Evolutionary conservation across 768 basidiomycete species (phyloP).

Genomic region (Imleria badia): DNA sequence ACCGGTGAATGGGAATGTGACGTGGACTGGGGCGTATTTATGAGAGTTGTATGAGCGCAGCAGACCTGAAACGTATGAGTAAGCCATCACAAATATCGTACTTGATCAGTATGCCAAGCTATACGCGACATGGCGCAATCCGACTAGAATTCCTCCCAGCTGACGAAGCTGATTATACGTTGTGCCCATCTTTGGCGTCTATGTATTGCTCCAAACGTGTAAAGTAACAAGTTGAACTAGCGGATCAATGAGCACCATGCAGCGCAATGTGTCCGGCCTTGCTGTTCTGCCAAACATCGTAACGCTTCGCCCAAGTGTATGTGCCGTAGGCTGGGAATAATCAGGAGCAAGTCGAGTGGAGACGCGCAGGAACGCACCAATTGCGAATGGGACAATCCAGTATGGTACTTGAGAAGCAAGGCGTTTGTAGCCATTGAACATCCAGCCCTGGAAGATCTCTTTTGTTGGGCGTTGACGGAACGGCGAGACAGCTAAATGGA

Average conservation of each 20-base stretch:
- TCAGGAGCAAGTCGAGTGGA: not conserved
- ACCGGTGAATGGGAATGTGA: not conserved
- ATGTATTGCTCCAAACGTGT: slow-evolving; percentile 12
- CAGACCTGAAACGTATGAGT: slow-evolving; percentile 10
- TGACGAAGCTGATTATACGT: not conserved
- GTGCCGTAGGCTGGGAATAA: slow-evolving; percentile 61
- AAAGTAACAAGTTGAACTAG: slow-evolving; percentile 14
- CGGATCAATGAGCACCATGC: slow-evolving; percentile 26
- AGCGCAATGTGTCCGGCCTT: slow-evolving; percentile 75
- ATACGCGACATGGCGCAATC: slow-evolving; percentile 9
- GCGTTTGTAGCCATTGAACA: slow-evolving; percentile 86
- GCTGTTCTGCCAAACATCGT: slow-evolving; percentile 67
- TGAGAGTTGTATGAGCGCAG: too few species aligned
- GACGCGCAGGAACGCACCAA: slow-evolving; percentile 53
- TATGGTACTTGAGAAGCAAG: slow-evolving; percentile 73
- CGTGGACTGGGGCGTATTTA: not conserved
- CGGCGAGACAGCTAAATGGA: slow-evolving; percentile 70
- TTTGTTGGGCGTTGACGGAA: slow-evolving; percentile 74
- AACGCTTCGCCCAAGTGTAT: slow-evolving; percentile 77
- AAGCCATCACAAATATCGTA: slow-evolving; percentile 22
- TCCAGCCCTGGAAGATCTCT: slow-evolving; percentile 66
- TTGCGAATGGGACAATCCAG: slow-evolving; percentile 72
- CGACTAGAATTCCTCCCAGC: not conserved
- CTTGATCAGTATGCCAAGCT: slow-evolving; percentile 6
- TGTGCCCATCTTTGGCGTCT: slow-evolving; percentile 9